Conservation (phyloP, 2,329 filamentous ascomycete species). For the Westerdykella sp. region DNA sequence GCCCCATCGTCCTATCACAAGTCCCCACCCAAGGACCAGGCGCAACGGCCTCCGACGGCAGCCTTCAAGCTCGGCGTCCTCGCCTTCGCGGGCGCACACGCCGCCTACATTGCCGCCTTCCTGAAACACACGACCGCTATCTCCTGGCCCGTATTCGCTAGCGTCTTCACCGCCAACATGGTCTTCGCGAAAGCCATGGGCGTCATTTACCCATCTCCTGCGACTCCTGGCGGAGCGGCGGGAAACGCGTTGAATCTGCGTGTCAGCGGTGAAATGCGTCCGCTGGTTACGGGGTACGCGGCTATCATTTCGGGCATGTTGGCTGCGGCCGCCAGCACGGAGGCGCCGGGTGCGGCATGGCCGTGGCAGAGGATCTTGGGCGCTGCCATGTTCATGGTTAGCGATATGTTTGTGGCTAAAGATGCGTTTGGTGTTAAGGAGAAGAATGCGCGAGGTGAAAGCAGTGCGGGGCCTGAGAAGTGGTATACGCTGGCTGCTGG, state of each 20-base stretch:
- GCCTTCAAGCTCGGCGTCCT: background rate
- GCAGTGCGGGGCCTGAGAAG: background rate
- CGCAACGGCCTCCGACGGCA: background rate
- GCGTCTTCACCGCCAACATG: background rate
- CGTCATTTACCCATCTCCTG: background rate
- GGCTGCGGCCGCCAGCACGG: background rate
- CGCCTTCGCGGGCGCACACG: background rate
- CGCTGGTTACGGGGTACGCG: background rate
- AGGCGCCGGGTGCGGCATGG: background rate
- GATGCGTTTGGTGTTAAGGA: background rate
- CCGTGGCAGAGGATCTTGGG: background rate
- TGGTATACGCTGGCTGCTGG: background rate
- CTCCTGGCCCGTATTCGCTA: background rate
- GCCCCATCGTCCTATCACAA: background rate
- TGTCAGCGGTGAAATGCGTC: background rate
- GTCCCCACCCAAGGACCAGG: background rate
- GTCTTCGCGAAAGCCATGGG: background rate
- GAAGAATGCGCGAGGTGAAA: background rate
- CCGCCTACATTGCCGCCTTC: background rate
- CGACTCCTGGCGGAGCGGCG: background rate
- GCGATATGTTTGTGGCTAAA: background rate
- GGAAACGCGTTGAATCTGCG: background rate
- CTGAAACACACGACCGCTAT: background rate
- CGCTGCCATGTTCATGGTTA: background rate
- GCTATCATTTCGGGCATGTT: background rate